A percentile compares a stretch with the other conserved stretches of the same genome.
These are phyloP conservation scores for Immersiporthe knoxdaviesiana DNA, from an alignment of 2,329 filamentous ascomycete genomes.

Conservation along the genomic window DNA sequence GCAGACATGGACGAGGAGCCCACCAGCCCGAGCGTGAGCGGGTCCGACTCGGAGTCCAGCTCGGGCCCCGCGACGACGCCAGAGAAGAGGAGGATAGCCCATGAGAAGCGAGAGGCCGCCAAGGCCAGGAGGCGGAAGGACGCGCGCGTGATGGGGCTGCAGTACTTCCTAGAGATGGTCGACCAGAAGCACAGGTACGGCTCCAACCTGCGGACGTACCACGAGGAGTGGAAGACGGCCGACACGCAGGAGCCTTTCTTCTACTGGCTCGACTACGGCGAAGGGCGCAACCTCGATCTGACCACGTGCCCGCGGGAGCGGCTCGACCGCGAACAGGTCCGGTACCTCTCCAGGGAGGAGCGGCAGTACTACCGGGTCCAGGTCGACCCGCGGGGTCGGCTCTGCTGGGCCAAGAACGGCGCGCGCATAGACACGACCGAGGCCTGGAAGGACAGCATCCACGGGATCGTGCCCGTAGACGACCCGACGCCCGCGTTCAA, in stretches of 20 bases:
- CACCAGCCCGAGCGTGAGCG: slow-evolving; percentile 44
- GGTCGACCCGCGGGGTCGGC: slow-evolving; percentile 71
- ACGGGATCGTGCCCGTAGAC: slow-evolving; percentile 68
- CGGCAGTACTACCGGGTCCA: slow-evolving; percentile 78
- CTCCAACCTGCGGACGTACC: slow-evolving; percentile 78
- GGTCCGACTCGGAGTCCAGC: slow-evolving; percentile 44
- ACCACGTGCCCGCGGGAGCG: slow-evolving; percentile 72
- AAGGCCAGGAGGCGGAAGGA: slow-evolving; percentile 64
- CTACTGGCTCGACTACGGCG: slow-evolving; percentile 87
- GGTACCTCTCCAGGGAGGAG: slow-evolving; percentile 84
- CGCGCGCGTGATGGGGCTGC: slow-evolving; percentile 79
- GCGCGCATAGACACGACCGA: slow-evolving; percentile 75
- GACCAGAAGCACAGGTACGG: slow-evolving; percentile 87
- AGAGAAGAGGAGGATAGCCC: slow-evolving; percentile 44
- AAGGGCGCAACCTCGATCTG: slow-evolving; percentile 71
- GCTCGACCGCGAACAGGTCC: slow-evolving; percentile 77
- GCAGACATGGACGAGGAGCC: slow-evolving; percentile 58
- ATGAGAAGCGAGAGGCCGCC: slow-evolving; percentile 49
- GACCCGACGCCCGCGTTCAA: slow-evolving; percentile 62
- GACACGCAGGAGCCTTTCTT: slow-evolving; percentile 88
- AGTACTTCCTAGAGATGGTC: slow-evolving; percentile 86
- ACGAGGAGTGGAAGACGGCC: slow-evolving; percentile 79
- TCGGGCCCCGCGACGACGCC: slow-evolving; percentile 39
- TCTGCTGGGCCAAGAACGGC: slow-evolving; percentile 88
- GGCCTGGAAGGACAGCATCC: slow-evolving; percentile 76